A percentile compares a stretch with the other conserved stretches of the same genome.
Evolutionary conservation across 768 basidiomycete species (phyloP).

Genomic region (Agaricus blazei): DNA sequence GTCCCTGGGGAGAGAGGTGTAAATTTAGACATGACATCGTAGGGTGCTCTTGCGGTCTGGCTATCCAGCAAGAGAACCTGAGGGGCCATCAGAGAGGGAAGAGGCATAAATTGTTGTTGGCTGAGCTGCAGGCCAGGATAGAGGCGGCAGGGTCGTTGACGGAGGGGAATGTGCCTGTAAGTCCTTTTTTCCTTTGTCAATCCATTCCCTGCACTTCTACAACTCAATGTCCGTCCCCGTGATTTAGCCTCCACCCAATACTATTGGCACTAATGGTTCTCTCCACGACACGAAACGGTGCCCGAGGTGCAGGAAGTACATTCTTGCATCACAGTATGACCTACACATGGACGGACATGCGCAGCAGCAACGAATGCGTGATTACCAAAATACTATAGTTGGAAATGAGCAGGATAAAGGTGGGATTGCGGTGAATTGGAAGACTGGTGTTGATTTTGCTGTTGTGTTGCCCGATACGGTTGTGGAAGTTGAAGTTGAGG

Average conservation of each 20-base stretch:
- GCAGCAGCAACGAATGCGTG: slow-evolving; percentile 22
- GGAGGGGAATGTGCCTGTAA: slow-evolving; percentile 1
- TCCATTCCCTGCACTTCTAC: background rate
- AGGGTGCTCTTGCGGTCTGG: slow-evolving; percentile 29
- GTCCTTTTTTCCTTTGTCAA: background rate
- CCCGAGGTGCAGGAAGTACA: slow-evolving; percentile 18
- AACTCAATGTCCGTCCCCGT: background rate
- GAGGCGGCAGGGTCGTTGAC: background rate
- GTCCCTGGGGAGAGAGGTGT: slow-evolving; percentile 23
- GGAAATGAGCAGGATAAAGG: slow-evolving; percentile 43
- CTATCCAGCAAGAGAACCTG: slow-evolving; percentile 17
- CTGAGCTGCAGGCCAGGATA: slow-evolving; percentile 6
- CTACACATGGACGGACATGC: slow-evolving; percentile 26
- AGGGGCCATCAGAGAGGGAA: slow-evolving; percentile 24
- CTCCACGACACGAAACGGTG: slow-evolving; percentile 14
- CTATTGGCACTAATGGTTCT: background rate
- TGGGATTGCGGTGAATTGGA: slow-evolving; percentile 34
- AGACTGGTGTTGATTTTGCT: slow-evolving; percentile 42
- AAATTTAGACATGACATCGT: slow-evolving; percentile 29
- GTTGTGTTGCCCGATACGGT: slow-evolving; percentile 30
- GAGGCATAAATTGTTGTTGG: slow-evolving; percentile 19
- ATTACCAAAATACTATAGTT: slow-evolving; percentile 27
- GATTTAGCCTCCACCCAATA: background rate
- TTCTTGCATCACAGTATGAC: slow-evolving; percentile 18
- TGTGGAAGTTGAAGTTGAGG: slow-evolving; percentile 22